Base-by-base conservation (phyloP, 352 stramenopile genomes). In the Pythium rishiriense region DNA sequence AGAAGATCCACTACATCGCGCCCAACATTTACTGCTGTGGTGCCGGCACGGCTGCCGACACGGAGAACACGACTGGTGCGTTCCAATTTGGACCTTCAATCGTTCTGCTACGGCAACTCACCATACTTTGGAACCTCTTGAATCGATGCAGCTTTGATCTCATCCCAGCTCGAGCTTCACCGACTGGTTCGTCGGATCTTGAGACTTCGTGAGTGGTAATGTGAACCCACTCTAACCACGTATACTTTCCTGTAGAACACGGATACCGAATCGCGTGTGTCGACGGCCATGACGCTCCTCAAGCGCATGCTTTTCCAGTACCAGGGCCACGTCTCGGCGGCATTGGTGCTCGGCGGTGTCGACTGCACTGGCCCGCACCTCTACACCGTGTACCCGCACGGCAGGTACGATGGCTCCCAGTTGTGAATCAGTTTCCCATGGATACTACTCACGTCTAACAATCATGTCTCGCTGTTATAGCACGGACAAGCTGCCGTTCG, bases 1-100 rank as follows among this genome's bases (percentile, higher is more conserved):
- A 99, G 74, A 99, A 99, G 83, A 99, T 99, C 70, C 97, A 99
- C 75, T 99, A 99, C 87, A 93, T 99, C 57, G 97, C 97, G 14
- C 96, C 96, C 49, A 99, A 99, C 77, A 99, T 99, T 61, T 99
- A 98, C 79, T 99, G 97, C 79, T 99, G 97, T 62, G 97, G 97
- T 42, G 96, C 97, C 7, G 97, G 97, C 14, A 99, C 97, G 4
- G 97, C 97, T 22, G 97, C 97, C 41, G 97, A 99, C 73, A 99
- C 97, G 31, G 97, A 99, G 75, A 99, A 93, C 72, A 90, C 85
- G 46, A 93, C 85, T 11, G 81, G 75, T 77, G 65, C 29, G 31
- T 29, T 41, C 19, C 37, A 12, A n/a, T 21, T 4, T 17, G 14
- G 11, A 39, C 17, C 33, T 2, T 39, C n/a, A n/a, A n/a, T n/a